Conservation (phyloP, 148 eudicot species). For the Arctostaphylos glauca region DNA sequence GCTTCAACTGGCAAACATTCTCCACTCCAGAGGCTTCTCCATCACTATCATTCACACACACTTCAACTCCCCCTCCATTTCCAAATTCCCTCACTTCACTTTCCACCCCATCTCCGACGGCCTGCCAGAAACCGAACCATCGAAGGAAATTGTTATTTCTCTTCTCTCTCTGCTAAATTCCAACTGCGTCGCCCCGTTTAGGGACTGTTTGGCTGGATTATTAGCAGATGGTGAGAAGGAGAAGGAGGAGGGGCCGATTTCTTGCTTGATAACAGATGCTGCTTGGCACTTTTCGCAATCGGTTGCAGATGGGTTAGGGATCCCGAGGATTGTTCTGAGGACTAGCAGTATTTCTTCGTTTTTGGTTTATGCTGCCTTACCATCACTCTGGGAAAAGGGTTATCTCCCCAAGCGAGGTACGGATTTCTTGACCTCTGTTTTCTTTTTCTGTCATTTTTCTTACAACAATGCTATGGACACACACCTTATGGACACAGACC, state of each 20-base stretch:
- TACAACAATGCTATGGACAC: no score
- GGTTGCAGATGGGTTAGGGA: conserved; percentile 42
- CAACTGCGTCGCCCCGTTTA: conserved; percentile 32
- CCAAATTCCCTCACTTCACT: conserved; percentile 26
- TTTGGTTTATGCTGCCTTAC: conserved; percentile 29
- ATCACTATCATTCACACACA: conserved; percentile 12
- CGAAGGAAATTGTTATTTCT: conserved; percentile 12
- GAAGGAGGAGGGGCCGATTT: conserved; percentile 15
- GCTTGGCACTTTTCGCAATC: conserved; percentile 29
- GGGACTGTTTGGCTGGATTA: conserved; percentile 27
- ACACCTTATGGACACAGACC: no score
- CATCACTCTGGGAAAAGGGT: conserved; percentile 37
- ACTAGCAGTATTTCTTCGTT: conserved; percentile 43
- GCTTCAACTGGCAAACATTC: conserved; percentile 29
- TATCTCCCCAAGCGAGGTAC: conserved; percentile 45
- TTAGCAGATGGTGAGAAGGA: neutral
- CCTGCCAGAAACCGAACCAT: conserved; percentile 18
- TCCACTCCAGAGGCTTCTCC: conserved; percentile 27
- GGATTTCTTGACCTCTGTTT: conserved; percentile 30
- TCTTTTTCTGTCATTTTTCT: conserved; percentile 22
- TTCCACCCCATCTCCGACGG: conserved; percentile 38
- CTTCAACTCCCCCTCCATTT: conserved; percentile 22
- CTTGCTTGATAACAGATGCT: conserved; percentile 58
- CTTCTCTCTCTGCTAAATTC: conserved; percentile 32
- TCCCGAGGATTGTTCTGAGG: conserved; percentile 60